Evolutionary conservation across 768 basidiomycete species (phyloP), one percentile per base, ranked within the genome.

Genomic region (Mycena vulgaris): DNA sequence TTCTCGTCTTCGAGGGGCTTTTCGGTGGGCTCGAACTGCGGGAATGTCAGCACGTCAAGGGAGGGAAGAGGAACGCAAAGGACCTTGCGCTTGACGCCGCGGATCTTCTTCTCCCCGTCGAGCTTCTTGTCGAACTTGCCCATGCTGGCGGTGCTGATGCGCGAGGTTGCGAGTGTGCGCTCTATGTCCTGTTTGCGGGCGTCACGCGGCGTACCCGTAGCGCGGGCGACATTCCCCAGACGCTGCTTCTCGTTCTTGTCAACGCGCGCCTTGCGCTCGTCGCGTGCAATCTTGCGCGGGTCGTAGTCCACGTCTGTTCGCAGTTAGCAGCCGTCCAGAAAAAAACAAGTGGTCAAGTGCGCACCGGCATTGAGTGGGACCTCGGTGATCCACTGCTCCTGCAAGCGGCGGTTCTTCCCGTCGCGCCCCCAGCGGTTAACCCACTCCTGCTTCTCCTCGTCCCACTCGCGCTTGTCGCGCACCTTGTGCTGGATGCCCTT

Each of bases 361-460:
- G 68, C 71, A 96, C 96, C 92, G 76, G 95, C 94, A 77, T 96
- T 90, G 49, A 86, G 84, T 76, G 95, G 95, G 53, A 99, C 94
- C 80, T 97, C 96, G 58, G 93, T 90, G 66, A 97, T 86, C 97
- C 97, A 99, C 79, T 96, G 93, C 9, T 88, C 88, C 83, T 98
- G 95, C 23, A 82, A 80, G 71, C 95, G 88, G 84, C 89, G 96
- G 78, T 98, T 99, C 85, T 95, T 96, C 10, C 96, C 93, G 63
- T 90, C 88, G 76, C 88, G 88, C 0, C 98, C 97, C 97, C 97
- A 99, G 51, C 95, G 85, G 67, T 91, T 87, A 6, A 97, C 93
- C 93, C 95, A 99, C 21, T 93, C 93, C 80, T 98, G 95, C 77
- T 87, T 90, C 80, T 97, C 96, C 75, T 99, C 97, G 80, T 99